Evolutionary conservation across 495 filamentous ascomycete species (phyloP).

Genomic region (Evernia prunastri): DNA sequence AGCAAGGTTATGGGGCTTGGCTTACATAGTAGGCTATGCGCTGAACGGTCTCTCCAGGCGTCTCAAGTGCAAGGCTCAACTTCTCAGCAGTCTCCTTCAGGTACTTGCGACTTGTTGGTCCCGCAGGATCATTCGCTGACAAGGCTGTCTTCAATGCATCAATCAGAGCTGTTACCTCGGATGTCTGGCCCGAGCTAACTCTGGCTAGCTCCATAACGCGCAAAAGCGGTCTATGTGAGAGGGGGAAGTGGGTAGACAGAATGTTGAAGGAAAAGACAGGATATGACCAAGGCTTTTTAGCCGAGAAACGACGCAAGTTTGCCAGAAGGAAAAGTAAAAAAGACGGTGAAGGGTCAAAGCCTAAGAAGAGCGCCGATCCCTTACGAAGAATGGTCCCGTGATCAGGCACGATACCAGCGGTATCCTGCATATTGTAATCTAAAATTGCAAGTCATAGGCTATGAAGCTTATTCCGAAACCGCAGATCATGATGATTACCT

Average conservation of each 20-base stretch:
- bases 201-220: background rate
- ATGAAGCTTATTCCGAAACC: too few species aligned
- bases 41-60: background rate
- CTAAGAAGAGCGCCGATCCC: too few species aligned
- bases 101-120: background rate
- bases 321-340: too few species aligned
- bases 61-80: conserved; percentile 2
- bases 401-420: too few species aligned
- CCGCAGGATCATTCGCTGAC: background rate
- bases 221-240: background rate
- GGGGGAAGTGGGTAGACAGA: background rate
- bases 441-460: too few species aligned
- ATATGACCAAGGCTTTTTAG: too few species aligned
- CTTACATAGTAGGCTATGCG: background rate
- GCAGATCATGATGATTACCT: too few species aligned
- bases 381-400: too few species aligned
- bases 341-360: too few species aligned
- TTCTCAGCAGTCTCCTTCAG: conserved; percentile 1
- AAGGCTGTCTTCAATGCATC: background rate
- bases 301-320: too few species aligned
- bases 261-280: background rate
- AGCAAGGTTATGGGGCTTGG: background rate
- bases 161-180: background rate
- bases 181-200: too few species aligned
- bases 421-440: too few species aligned